Evolutionary conservation across 805 yeast species (phyloP), one percentile per base, ranked within the genome.

Genomic region (Metschnikowia vanudenii): DNA sequence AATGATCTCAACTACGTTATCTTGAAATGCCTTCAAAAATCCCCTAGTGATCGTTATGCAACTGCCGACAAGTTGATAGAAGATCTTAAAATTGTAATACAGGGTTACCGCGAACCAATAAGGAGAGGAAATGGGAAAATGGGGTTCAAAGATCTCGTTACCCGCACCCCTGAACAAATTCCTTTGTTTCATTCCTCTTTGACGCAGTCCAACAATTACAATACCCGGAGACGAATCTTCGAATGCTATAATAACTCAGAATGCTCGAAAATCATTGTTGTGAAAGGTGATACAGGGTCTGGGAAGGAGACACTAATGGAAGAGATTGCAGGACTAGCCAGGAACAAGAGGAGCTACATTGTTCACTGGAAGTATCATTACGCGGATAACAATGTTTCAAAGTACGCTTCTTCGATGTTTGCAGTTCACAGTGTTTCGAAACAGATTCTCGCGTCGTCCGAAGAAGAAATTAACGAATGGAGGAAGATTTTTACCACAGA

Each of bases 271-370:
- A 61, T 35, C 53, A 59, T 54, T 35, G 48, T 75, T 5, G 53
- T 77, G 3, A 53, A 59, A 1, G 82, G 82, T 13, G 66, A 60
- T 3, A 47, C 69, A 1, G 82, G 82, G 2, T 56, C 64, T 6
- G 82, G 82, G 1, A 76, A 76, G 54, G 62, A 78, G 0, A 59
- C 73, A 4, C 47, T 77, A 7, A 55, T 78, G 5, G 60, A 61
- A 24, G 77, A 73, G 24, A 49, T 76, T 37, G 67, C 64, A 42
- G 60, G 67, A 5, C 55, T 56, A 2, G 64, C 75, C 4, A 52
- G 68, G 10, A 54, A 68, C 1, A 59, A 61, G 28, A 63, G 64
- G 39, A 58, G 55, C 19, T 62, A 67, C 49, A 62, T 57, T 45
- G 58, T 63, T 22, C 53, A 49, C 26, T 69, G 74, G 73, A 62